Evolutionary conservation across 768 basidiomycete species (phyloP).

Genomic region (Auriculariales sp.): DNA sequence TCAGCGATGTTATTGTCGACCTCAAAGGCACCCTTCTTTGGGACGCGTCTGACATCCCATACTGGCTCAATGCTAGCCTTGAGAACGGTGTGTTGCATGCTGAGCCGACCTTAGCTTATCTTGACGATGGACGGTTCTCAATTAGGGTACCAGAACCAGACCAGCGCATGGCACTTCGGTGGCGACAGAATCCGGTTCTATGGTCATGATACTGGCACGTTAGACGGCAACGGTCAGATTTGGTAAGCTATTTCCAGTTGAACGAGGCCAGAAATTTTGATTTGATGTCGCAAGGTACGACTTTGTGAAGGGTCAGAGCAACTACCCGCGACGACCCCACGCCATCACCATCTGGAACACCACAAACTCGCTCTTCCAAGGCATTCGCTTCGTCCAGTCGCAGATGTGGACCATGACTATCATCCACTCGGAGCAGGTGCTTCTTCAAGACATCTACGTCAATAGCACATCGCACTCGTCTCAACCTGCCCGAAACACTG

Average conservation of each 20-base stretch:
- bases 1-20: conserved; percentile 19
- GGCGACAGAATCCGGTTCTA: conserved; percentile 17
- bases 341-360: conserved; percentile 23
- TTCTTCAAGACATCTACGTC: conserved; percentile 24
- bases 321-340: conserved; percentile 24
- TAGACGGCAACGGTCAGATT: conserved; percentile 27
- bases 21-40: conserved; percentile 22
- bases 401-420: conserved; percentile 23
- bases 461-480: conserved; percentile 22
- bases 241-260: too few species aligned
- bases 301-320: conserved; percentile 23
- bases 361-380: conserved; percentile 20
- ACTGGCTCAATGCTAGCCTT: not conserved
- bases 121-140: conserved; percentile 19
- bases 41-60: conserved; percentile 12
- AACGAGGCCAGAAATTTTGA: too few species aligned
- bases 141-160: conserved; percentile 24
- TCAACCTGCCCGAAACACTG: not conserved
- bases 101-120: conserved; percentile 23
- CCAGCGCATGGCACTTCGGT: conserved; percentile 23
- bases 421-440: conserved; percentile 19
- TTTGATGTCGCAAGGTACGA: too few species aligned
- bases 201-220: conserved; percentile 21
- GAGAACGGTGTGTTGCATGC: conserved; percentile 15
- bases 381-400: conserved; percentile 25